Evolutionary conservation across 75 land plant species (phyloP).

Genomic region (Sequoia sempervirens): DNA sequence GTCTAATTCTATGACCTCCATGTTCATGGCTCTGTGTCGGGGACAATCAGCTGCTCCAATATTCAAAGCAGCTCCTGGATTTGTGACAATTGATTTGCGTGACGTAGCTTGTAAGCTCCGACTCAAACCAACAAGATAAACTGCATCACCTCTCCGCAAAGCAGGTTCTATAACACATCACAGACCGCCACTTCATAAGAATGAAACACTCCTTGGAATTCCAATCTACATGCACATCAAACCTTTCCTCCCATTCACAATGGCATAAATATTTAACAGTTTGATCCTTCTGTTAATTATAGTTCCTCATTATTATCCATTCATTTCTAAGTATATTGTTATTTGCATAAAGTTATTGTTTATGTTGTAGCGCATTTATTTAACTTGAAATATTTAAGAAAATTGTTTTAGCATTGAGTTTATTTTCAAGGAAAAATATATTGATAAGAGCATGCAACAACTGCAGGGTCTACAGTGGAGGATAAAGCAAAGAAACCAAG

Average conservation of each 20-base stretch:
- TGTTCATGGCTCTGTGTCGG: slow-evolving; percentile 87
- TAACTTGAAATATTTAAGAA: background rate
- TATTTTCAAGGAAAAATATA: too few relatives aligned
- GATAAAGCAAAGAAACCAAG: too few relatives aligned
- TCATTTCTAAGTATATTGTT: background rate
- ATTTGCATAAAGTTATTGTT: background rate
- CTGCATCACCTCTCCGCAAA: slow-evolving; percentile 80
- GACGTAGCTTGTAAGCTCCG: slow-evolving; percentile 88
- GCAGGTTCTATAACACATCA: slow-evolving; percentile 56
- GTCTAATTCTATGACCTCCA: slow-evolving; percentile 97
- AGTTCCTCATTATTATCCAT: background rate
- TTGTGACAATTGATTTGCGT: slow-evolving; percentile 87
- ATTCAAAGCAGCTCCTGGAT: slow-evolving; percentile 82
- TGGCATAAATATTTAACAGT: background rate
- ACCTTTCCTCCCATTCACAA: background rate
- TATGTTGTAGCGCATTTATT: background rate
- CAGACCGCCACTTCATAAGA: background rate
- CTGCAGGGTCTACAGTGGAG: too few relatives aligned
- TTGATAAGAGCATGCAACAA: too few relatives aligned
- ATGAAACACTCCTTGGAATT: background rate
- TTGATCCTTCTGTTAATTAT: background rate
- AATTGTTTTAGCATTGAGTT: background rate
- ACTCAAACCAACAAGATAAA: slow-evolving; percentile 83
- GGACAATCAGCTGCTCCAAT: slow-evolving; percentile 90
- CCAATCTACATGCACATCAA: background rate